Conservation (phyloP, 1,284 basidiomycete genomes). For the Moesziomyces sp. region DNA sequence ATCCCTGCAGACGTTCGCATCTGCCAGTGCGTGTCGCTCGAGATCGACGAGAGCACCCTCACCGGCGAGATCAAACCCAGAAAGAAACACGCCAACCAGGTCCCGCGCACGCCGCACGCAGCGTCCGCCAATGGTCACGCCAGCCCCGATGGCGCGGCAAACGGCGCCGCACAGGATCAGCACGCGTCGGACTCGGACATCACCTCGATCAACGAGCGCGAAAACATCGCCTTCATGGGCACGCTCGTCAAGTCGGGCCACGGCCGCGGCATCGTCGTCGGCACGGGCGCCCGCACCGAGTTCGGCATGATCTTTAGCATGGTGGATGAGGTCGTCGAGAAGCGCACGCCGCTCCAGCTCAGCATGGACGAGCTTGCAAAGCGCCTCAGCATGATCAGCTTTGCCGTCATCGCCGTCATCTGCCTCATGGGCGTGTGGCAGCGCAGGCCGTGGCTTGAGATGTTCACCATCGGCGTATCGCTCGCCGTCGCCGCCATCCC, state of each 20-base stretch:
- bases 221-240: conserved; percentile 95
- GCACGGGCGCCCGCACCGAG: conserved; percentile 88
- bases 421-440: conserved; percentile 90
- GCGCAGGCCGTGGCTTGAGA: conserved; percentile 89
- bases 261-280: conserved; percentile 87
- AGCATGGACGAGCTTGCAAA: conserved; percentile 97
- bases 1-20: conserved; percentile 92
- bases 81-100: conserved; percentile 74
- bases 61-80: conserved; percentile 91
- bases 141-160: conserved; percentile 4
- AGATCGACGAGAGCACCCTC: conserved; percentile 93
- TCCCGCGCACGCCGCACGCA: conserved; percentile 53
- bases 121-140: neutral
- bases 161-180: neutral
- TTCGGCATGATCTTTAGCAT: conserved; percentile 96
- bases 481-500: conserved; percentile 97
- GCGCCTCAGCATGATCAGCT: conserved; percentile 87
- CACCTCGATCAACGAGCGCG: conserved; percentile 80
- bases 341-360: conserved; percentile 89
- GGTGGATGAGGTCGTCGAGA: conserved; percentile 97
- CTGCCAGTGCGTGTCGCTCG: conserved; percentile 80
- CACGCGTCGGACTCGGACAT: neutral
- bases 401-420: conserved; percentile 91
- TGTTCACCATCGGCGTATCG: conserved; percentile 99
- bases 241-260: conserved; percentile 91